phyloP scores from a whole-genome alignment of 257 asterid genomes.

The Ilex asprella region DNA sequence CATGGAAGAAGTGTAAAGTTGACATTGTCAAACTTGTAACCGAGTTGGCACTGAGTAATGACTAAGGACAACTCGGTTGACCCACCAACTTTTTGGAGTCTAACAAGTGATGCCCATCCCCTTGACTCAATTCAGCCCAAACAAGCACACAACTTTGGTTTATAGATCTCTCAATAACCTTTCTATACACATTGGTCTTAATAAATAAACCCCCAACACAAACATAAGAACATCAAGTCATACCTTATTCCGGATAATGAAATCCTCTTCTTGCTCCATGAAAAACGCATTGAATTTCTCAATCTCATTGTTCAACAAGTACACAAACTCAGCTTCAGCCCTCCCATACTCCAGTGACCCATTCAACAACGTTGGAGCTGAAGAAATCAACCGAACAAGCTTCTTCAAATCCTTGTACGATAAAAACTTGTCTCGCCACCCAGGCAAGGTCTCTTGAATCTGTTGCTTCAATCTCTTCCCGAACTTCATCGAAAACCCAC shows the following conservation, averaged over 20 bases:
- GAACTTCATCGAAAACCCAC: conserved; percentile 56
- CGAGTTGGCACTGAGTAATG: no score
- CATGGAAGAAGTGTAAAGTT: no score
- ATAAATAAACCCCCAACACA: neutral
- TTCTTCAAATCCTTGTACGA: conserved; percentile 79
- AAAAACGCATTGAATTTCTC: conserved; percentile 85
- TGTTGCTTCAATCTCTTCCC: conserved; percentile 88
- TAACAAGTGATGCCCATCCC: no score
- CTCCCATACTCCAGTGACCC: conserved; percentile 35
- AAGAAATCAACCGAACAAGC: conserved; percentile 49
- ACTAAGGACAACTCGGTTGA: no score
- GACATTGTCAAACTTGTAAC: no score
- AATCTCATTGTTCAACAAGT: conserved; percentile 68
- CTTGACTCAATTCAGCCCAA: no score
- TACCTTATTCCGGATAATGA: conserved; percentile 83
- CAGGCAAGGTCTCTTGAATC: conserved; percentile 67
- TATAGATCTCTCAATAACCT: no score
- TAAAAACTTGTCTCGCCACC: conserved; percentile 67
- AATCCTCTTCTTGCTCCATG: conserved; percentile 88
- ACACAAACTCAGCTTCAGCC: conserved; percentile 64
- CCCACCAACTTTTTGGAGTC: no score
- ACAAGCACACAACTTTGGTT: no score
- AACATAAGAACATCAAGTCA: neutral
- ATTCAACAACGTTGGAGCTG: conserved; percentile 28
- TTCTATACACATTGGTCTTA: no score